Evolutionary conservation across 2,329 filamentous ascomycete genomes (phyloP), one percentile per base, ranked within the genome.

Genomic region (Neodidymelliopsis sp.): DNA sequence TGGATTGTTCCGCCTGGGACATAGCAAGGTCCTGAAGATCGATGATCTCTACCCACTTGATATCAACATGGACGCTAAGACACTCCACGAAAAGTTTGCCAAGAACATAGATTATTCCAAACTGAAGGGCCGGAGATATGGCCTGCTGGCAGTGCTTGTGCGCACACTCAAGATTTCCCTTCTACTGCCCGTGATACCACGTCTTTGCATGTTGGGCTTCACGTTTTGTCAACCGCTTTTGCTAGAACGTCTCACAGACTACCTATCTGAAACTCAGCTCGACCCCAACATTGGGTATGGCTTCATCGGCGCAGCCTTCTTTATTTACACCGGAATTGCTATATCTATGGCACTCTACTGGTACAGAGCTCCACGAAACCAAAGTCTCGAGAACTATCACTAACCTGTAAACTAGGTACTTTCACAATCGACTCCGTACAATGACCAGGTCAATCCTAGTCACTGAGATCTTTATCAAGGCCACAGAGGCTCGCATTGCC

Each of bases 41-140:
- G 56, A 69, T n/a, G 59, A 66, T 47, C 56, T 75, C 9, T 70
- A 60, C 37, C 54, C 53, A 6, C 54, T 68, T 7, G 64, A 67
- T 41, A 49, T 19, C 12, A 22, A 34, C 9, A 24, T 66, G 28
- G 40, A 49, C 18, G 24, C 59, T 11, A 42, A 56, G 30, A 35
- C 25, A 9, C 58, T 56, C 19, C 60, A 57, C 12, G 54, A 53
- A 4, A 53, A 44, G 23, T 56, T 65, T 28, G 44, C 50, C 7
- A 24, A 24, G 23, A 47, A 48, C 19, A 43, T 60, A 16, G 36
- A 53, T 10, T 46, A 50, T 27, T n/a, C n/a, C n/a, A n/a, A n/a
- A n/a, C n/a, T n/a, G n/a, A n/a, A n/a, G n/a, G 56, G 59, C 12
- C 27, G 53, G 9, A 57, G 51, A n/a, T 62, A 43, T 34, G 40